These are phyloP conservation scores for Scenedesmus sp. DNA, from an alignment of 163 green algal genomes.

Conservation along the genomic window DNA sequence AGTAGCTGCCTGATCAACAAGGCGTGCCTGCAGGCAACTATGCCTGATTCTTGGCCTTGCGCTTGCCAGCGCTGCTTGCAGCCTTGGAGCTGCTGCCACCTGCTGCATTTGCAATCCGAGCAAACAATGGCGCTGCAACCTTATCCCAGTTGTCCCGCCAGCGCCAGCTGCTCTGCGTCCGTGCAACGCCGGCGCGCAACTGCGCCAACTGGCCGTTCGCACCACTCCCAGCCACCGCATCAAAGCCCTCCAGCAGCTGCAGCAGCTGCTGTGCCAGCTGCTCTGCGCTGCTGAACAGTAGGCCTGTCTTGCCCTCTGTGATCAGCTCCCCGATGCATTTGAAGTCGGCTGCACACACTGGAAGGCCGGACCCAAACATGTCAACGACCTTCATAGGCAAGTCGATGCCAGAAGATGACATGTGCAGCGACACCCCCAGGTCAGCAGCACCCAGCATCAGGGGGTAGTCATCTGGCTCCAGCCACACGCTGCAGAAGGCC, in stretches of 20 bases:
- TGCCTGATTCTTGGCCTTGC: constrained; percentile 13
- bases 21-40: background rate
- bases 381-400: constrained; percentile 99
- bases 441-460: constrained; percentile 89
- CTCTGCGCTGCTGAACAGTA: constrained; percentile 82
- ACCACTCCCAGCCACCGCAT: background rate
- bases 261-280: constrained; percentile 79
- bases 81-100: background rate
- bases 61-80: background rate
- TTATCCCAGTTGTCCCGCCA: constrained; percentile 68
- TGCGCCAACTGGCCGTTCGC: constrained; percentile 41
- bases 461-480: constrained; percentile 94
- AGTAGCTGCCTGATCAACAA: background rate
- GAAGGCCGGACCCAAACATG: constrained; percentile 93
- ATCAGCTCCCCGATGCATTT: constrained; percentile 90
- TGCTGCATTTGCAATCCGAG: background rate
- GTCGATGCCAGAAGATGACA: constrained; percentile 94
- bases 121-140: constrained; percentile 60
- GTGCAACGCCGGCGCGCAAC: constrained; percentile 47
- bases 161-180: constrained; percentile 50
- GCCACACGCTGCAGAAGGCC: constrained; percentile 91
- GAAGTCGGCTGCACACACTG: constrained; percentile 87
- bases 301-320: constrained; percentile 74
- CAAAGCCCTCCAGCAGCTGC: constrained; percentile 68
- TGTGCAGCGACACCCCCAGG: constrained; percentile 96